Evolutionary conservation across 176 grass and related monocot genomes (phyloP).

Genomic region (Cenchrus purpureus): DNA sequence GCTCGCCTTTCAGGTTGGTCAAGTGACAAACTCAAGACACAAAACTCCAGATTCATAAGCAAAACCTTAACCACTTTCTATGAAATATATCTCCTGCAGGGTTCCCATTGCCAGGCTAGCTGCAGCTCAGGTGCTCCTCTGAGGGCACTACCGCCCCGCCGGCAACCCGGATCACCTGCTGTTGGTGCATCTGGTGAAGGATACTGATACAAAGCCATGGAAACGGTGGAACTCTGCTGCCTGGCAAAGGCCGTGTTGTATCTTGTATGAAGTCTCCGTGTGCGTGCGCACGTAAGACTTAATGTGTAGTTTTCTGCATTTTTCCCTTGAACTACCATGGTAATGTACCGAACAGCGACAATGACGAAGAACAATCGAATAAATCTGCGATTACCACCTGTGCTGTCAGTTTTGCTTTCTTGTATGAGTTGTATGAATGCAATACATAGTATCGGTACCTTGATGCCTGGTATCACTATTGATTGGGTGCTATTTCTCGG

Average conservation of each 20-base stretch:
- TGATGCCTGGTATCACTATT: not conserved
- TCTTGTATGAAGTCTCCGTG: not conserved
- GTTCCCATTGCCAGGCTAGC: constrained; percentile 86
- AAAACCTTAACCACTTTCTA: not conserved
- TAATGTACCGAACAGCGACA: constrained; percentile 46
- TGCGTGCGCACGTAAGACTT: constrained; percentile 35
- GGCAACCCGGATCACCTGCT: constrained; percentile 38
- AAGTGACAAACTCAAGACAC: not conserved
- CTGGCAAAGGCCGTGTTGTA: constrained; percentile 20
- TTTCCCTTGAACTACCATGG: constrained; percentile 36
- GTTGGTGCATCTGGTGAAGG: constrained; percentile 48
- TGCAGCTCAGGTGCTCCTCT: constrained; percentile 75
- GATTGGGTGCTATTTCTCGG: no score
- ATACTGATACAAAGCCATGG: constrained; percentile 45
- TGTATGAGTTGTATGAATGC: not conserved
- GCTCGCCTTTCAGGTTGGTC: constrained; percentile 93
- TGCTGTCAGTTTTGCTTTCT: not conserved
- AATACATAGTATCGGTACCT: not conserved
- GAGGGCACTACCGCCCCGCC: not conserved
- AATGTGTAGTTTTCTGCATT: constrained; percentile 26
- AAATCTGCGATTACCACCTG: constrained; percentile 28
- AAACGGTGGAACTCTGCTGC: constrained; percentile 42
- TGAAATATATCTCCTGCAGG: constrained; percentile 50
- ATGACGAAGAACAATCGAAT: constrained; percentile 46
- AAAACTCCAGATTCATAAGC: not conserved